Percentiles rank a stretch among this genome's conserved stretches.
Evolutionary conservation across 495 filamentous ascomycete genomes (phyloP).

Genomic region (Talaromyces thailandensis): DNA sequence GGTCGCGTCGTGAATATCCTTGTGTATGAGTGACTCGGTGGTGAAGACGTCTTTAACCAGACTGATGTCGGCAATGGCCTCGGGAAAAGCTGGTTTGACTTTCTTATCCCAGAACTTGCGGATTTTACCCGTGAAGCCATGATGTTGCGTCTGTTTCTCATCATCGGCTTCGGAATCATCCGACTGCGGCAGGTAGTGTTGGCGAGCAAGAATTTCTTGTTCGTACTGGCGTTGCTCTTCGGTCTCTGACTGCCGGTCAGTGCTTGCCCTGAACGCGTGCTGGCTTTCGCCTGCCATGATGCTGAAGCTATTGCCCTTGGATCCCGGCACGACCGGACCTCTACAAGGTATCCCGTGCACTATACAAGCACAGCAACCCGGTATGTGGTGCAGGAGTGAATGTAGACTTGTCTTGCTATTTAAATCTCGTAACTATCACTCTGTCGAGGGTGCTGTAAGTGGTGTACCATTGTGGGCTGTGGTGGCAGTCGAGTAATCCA

Average conservation of each 20-base stretch:
- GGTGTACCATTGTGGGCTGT: not conserved
- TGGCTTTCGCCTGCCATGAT: not conserved
- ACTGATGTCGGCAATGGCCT: conserved; percentile 5
- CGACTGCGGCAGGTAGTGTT: not conserved
- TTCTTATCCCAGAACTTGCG: conserved; percentile 1
- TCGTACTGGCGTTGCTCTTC: conserved; percentile 4
- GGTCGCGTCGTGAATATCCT: not conserved
- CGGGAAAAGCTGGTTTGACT: conserved; percentile 7
- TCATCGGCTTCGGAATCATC: not conserved
- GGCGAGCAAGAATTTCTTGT: not conserved
- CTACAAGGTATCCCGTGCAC: not conserved
- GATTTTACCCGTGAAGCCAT: not conserved
- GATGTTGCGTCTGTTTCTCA: not conserved
- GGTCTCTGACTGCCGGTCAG: not conserved
- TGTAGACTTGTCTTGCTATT: not conserved
- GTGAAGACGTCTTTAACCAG: conserved; percentile 4
- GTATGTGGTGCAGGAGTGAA: not conserved
- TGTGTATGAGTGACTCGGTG: conserved; percentile 2
- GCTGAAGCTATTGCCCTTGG: not conserved
- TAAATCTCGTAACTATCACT: not conserved
- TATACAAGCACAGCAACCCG: not conserved
- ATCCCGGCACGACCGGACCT: not conserved
- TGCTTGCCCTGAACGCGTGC: not conserved
- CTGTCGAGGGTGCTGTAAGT: not conserved
- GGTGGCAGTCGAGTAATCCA: not conserved